Percentiles rank a stretch among this genome's conserved stretches.
phyloP scores from a whole-genome alignment of 2,329 filamentous ascomycete species.

The Zymoseptoria pseudotritici region DNA sequence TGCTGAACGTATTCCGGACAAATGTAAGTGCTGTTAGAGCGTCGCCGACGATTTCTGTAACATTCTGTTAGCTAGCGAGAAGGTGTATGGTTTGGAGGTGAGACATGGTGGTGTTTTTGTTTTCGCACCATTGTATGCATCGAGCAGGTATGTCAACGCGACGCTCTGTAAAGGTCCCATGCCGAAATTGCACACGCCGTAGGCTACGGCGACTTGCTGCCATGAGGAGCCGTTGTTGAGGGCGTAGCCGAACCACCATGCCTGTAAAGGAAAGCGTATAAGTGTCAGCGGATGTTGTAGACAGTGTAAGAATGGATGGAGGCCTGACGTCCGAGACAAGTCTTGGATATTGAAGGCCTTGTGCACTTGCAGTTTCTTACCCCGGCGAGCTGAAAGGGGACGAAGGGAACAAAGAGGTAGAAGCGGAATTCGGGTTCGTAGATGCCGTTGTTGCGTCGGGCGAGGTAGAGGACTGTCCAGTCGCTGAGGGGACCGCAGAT shows the following conservation, averaged over 20 bases:
- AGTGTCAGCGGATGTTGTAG: no score
- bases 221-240: conserved; percentile 20
- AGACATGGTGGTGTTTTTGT: no score
- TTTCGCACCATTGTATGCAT: conserved; percentile 32
- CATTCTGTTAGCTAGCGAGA: neutral
- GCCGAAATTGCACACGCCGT: conserved; percentile 34
- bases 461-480: conserved; percentile 30
- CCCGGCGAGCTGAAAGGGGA: conserved; percentile 26
- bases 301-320: no score
- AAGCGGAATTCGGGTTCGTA: conserved; percentile 31
- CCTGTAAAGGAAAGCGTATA: conserved; percentile 1
- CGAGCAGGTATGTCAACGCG: conserved; percentile 35
- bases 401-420: conserved; percentile 29
- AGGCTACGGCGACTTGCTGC: conserved; percentile 31
- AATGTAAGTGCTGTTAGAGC: conserved; percentile 41
- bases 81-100: no score
- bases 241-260: conserved; percentile 34
- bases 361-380: no score
- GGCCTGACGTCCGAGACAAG: no score
- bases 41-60: conserved; percentile 40
- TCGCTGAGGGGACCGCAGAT: conserved; percentile 43
- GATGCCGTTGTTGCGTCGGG: conserved; percentile 29
- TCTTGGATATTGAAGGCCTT: no score
- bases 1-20: conserved; percentile 38
- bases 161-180: conserved; percentile 28